Conservation (phyloP, 257 asterid genomes). For the Solanum acaule region DNA sequence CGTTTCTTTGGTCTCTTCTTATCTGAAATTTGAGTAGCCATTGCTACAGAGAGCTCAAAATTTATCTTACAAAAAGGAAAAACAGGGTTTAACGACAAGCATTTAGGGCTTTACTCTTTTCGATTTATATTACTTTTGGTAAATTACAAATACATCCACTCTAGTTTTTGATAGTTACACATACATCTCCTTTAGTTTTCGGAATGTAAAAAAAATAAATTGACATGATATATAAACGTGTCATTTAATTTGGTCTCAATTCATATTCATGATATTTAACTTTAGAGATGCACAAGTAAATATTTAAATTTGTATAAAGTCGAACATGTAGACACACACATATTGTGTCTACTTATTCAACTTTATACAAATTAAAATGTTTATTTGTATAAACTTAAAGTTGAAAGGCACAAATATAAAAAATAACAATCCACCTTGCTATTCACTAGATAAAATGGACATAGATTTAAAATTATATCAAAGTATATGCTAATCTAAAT, state of each 20-base stretch:
- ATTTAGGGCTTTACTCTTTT: neutral
- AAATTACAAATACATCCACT: neutral
- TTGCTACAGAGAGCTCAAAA: neutral
- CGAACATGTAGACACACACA: no score
- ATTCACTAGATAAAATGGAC: no score
- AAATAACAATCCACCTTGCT: neutral
- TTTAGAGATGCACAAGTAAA: no score
- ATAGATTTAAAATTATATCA: neutral
- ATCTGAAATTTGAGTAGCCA: conserved; percentile 41
- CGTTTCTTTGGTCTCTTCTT: conserved; percentile 31
- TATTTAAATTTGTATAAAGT: fast-evolving
- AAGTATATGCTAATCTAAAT: neutral
- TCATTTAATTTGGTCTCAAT: neutral
- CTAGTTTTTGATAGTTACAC: neutral
- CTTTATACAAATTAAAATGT: no score
- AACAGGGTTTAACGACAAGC: conserved; percentile 13
- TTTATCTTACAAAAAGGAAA: neutral
- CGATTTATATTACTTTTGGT: neutral
- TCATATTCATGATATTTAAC: fast-evolving
- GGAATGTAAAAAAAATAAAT: neutral
- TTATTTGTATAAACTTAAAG: fast-evolving
- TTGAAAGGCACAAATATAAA: no score
- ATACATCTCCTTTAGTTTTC: neutral
- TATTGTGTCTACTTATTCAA: no score
- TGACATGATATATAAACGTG: no score